Evolutionary conservation across 371 early-diverging fungal species (phyloP), one percentile per base, ranked within the genome.

Genomic region (Spraguea lophii): DNA sequence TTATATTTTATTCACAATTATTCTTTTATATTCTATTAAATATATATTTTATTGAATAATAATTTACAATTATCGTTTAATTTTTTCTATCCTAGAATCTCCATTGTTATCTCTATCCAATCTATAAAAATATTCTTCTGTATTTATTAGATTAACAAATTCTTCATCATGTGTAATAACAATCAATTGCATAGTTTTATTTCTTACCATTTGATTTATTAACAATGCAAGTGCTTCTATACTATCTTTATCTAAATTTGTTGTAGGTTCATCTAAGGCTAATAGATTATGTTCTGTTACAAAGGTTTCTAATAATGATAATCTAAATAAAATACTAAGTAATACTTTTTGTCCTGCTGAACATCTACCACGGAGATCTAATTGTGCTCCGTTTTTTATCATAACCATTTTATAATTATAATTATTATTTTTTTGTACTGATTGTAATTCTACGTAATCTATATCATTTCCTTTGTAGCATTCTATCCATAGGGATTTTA

Each of bases 91-190:
- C 9, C 25, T 26, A 24, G 64, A 61, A 35, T 54, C 46, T 9
- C 62, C 58, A 7, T 45, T 35, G n/a, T 17, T 26, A 54, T 68
- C 56, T 56, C 71, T 62, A 36, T 38, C 49, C 21, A 71, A 12
- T 19, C 61, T 54, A 46, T 68, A 71, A 48, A 60, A 68, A 30
- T 56, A 58, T 35, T 68, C 66, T 35, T 54, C 57, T 36, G 20
- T 48, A 52, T 82, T 82, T 21, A 98, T 54, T 52, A 78, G 66
- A 45, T 80, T 76, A 56, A 92, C 76, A 74, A 99, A 99, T 22
- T 82, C 80, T 63, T 91, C 94, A 70, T 99, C 98, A 65, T 99
- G 99, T 10, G 99, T 95, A 56, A 99, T 97, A 25, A 99, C 75
- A 30, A 99, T 78, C 38, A 99, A 73, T 70, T 99, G 99, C 60